Evolutionary conservation across 805 yeast genomes (phyloP).

Genomic region (Suhomyces pyralidae): DNA sequence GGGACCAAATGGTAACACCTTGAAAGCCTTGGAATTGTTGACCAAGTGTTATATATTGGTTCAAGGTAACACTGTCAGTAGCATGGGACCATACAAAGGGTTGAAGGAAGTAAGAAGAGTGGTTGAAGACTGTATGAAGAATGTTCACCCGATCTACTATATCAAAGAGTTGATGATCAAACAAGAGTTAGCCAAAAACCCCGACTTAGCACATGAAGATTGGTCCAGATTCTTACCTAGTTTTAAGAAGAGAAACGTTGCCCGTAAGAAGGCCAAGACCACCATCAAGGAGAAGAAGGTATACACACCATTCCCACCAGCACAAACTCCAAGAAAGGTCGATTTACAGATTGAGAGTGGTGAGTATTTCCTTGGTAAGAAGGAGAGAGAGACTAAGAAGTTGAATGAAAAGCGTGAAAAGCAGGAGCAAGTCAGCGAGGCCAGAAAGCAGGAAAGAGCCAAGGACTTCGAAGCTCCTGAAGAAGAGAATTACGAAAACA

Average conservation of each 20-base stretch:
- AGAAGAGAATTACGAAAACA: conserved; percentile 57
- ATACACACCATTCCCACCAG: conserved; percentile 99
- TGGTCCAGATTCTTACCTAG: conserved; percentile 96
- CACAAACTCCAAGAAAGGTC: conserved; percentile 93
- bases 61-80: conserved; percentile 95
- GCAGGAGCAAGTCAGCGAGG: conserved; percentile 66
- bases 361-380: conserved; percentile 90
- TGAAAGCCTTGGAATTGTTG: conserved; percentile 89
- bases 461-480: conserved; percentile 85
- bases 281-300: conserved; percentile 64
- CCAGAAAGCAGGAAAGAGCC: conserved; percentile 64
- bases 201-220: conserved; percentile 92
- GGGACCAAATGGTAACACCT: conserved; percentile 95
- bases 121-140: conserved; percentile 96
- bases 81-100: conserved; percentile 95
- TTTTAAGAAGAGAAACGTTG: conserved; percentile 94
- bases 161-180: conserved; percentile 97
- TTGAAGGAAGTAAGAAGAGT: conserved; percentile 88
- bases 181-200: conserved; percentile 90
- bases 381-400: conserved; percentile 70
- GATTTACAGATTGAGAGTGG: conserved; percentile 97
- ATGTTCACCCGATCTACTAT: conserved; percentile 96
- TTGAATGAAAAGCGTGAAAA: conserved; percentile 74
- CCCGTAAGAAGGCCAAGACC: conserved; percentile 82
- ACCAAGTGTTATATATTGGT: conserved; percentile 96